A percentile compares a stretch with the other conserved stretches of the same genome.
These are phyloP conservation scores for Sphaerostilbella broomeana DNA, from an alignment of 2,329 filamentous ascomycete species.

Conservation along the genomic window DNA sequence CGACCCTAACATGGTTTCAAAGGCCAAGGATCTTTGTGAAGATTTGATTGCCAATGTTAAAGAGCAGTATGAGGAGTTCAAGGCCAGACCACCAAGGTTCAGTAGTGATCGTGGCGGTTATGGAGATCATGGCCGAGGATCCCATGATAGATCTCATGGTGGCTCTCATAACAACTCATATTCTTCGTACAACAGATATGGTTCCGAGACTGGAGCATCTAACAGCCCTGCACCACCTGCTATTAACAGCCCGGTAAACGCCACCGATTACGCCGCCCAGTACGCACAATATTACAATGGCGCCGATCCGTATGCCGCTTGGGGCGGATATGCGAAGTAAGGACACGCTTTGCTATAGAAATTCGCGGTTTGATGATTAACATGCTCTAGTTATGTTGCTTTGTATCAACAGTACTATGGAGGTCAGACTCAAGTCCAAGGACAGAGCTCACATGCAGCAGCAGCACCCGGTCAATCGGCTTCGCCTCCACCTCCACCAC, in stretches of 20 bases:
- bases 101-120: conserved; percentile 40
- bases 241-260: conserved; percentile 22
- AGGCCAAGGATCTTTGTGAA: conserved; percentile 81
- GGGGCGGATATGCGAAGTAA: conserved; percentile 79
- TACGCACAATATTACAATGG: conserved; percentile 76
- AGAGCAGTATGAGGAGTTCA: conserved; percentile 86
- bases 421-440: conserved; percentile 40
- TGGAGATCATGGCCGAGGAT: conserved; percentile 28
- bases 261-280: conserved; percentile 65
- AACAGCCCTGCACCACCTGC: conserved; percentile 32
- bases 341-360: conserved; percentile 15
- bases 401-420: conserved; percentile 69
- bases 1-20: conserved; percentile 76
- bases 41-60: conserved; percentile 82
- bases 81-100: conserved; percentile 66
- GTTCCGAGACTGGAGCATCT: conserved; percentile 24
- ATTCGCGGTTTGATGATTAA: not conserved
- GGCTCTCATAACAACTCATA: conserved; percentile 25
- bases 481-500: conserved; percentile 51
- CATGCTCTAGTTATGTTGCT: conserved; percentile 47
- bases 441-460: conserved; percentile 36
- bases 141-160: conserved; percentile 29
- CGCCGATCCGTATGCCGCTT: conserved; percentile 80
- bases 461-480: conserved; percentile 41
- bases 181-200: conserved; percentile 24